Evolutionary conservation across 2,329 filamentous ascomycete genomes (phyloP), one percentile per base, ranked within the genome.

Genomic region (Cladobotryum mycophilum): DNA sequence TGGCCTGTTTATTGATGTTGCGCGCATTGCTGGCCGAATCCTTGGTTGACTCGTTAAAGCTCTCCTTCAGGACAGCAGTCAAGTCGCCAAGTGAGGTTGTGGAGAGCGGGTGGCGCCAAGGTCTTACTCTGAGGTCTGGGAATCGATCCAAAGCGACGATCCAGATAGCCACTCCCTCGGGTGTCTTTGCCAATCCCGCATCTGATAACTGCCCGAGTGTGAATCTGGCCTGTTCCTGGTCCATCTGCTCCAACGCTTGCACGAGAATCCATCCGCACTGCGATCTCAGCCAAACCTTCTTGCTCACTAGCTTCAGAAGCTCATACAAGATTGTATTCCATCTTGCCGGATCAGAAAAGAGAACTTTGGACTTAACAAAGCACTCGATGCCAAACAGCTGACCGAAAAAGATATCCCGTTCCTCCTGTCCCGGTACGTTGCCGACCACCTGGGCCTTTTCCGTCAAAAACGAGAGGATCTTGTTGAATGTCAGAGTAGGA

Each of bases 121-220:
- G 76, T 56, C 86, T 84, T 22, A 78, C 73, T 45, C 81, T 79
- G 49, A 86, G 74, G 7, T 78, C 71, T 0, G 85, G 80, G 59
- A 88, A 89, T 17, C 72, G 72, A 47, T 79, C 78, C 54, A 80
- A 76, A 2, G 86, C 79, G 5, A 81, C 79, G 33, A 97, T 74
- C 90, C 91, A 97, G 51, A 96, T 81, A 1, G 89, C 89, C 18
- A 96, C 82, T 6, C 91, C 92, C 65, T 97, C 92, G 0, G 90
- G 86, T 0, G 90, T 92, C 65, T 86, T 86, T 8, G 84, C 81
- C 45, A 95, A 73, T 9, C 86, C 84, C 45, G 81, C 78, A 14
- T 80, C 75, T 17, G 76, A 74, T 8, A 95, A 64, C 37, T 76
- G 78, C 53, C 81, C 70, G 35, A 95, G 71, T 0, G 86, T 82